Evolutionary conservation across 2,329 filamentous ascomycete species (phyloP).

Genomic region (Chalara sp.): DNA sequence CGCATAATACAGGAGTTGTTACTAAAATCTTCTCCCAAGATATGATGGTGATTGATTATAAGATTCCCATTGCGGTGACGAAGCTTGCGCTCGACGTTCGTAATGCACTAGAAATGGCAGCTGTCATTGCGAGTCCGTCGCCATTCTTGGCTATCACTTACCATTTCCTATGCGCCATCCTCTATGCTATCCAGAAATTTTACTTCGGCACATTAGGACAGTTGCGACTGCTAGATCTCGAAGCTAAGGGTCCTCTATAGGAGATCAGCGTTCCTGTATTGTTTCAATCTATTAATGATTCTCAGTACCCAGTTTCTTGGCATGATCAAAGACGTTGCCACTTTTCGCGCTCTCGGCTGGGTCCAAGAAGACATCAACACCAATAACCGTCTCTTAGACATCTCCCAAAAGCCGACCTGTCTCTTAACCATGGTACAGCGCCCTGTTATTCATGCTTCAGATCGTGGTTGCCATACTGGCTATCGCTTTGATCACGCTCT

Average conservation of each 20-base stretch:
- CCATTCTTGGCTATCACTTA: conserved; percentile 4
- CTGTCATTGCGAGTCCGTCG: conserved; percentile 5
- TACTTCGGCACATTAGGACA: conserved; percentile 41
- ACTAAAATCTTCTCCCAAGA: conserved; percentile 20
- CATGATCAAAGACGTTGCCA: conserved; percentile 36
- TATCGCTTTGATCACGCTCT: conserved; percentile 25
- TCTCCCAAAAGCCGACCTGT: conserved; percentile 50
- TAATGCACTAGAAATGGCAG: conserved; percentile 5
- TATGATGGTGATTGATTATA: conserved; percentile 20
- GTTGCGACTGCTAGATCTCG: conserved; percentile 39
- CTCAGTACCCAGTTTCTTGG: conserved; percentile 35
- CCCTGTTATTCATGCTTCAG: conserved; percentile 36
- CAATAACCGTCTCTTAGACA: conserved; percentile 38
- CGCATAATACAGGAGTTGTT: conserved; percentile 11
- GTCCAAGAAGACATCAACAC: conserved; percentile 3
- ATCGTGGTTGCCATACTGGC: conserved; percentile 20
- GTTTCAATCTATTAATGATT: too few species aligned
- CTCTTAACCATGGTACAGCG: conserved; percentile 49
- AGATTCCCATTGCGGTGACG: conserved; percentile 23
- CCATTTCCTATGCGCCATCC: conserved; percentile 3
- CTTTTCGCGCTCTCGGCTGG: conserved; percentile 41
- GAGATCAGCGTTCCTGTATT: conserved; percentile 2
- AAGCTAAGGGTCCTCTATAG: conserved; percentile 36
- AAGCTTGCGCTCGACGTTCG: conserved; percentile 18
- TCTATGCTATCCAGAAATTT: conserved; percentile 29